Evolutionary conservation across 192 early-diverging fungal genomes (phyloP).

Genomic region (Allomyces javanicus): DNA sequence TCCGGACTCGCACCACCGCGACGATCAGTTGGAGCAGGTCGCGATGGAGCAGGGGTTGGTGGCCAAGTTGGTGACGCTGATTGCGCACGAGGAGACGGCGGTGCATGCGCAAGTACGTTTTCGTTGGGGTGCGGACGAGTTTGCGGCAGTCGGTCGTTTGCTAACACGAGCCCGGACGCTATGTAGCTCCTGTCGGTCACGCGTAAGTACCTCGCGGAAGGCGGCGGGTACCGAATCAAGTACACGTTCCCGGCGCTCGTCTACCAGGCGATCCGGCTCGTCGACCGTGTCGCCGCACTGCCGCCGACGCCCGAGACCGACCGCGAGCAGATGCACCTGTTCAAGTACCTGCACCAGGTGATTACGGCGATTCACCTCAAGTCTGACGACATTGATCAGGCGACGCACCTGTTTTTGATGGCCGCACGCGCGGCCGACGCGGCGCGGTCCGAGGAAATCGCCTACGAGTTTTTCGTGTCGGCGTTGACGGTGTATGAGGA

Average conservation of each 20-base stretch:
- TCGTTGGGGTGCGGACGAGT: neutral
- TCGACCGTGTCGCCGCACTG: neutral
- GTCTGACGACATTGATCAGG: slow-evolving; percentile 27
- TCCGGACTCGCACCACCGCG: neutral
- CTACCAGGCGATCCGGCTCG: slow-evolving; percentile 42
- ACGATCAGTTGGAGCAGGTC: slow-evolving; percentile 49
- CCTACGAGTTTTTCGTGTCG: slow-evolving; percentile 88
- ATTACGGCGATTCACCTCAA: slow-evolving; percentile 51
- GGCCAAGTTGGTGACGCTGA: slow-evolving; percentile 39
- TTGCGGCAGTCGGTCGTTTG: no score
- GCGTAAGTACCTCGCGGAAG: slow-evolving; percentile 68
- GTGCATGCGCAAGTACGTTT: neutral
- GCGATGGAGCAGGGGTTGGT: slow-evolving; percentile 81
- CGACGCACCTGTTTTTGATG: slow-evolving; percentile 54
- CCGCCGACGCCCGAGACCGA: neutral
- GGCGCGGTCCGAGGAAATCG: slow-evolving; percentile 73
- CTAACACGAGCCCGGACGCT: no score
- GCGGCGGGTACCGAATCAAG: slow-evolving; percentile 69
- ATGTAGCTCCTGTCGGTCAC: slow-evolving; percentile 36
- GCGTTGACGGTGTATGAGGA: slow-evolving; percentile 96
- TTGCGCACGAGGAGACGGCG: slow-evolving; percentile 7
- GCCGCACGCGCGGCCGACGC: slow-evolving; percentile 74
- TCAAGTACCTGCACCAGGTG: slow-evolving; percentile 74
- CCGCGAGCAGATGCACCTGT: slow-evolving; percentile 17
- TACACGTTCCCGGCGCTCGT: slow-evolving; percentile 84